Percentiles rank a stretch among this genome's conserved stretches.
phyloP scores from a whole-genome alignment of 352 stramenopile genomes.

The Thalassiosira pacifica region DNA sequence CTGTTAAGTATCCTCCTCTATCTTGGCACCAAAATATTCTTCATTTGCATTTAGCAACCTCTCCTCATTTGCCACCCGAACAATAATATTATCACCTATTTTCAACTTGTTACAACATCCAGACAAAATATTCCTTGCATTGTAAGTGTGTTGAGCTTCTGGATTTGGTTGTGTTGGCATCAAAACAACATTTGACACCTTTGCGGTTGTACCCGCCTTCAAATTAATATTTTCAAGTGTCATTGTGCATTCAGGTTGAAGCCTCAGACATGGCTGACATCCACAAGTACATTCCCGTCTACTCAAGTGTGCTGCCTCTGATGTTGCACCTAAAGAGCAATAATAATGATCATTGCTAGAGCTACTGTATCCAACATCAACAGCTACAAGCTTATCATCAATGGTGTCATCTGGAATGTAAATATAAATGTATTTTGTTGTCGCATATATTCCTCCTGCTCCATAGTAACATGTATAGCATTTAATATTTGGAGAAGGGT shows the following conservation, averaged over 20 bases:
- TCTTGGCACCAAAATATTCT: neutral
- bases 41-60: neutral
- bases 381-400: neutral
- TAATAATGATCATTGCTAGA: slow-evolving; percentile 6
- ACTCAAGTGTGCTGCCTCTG: neutral
- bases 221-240: neutral
- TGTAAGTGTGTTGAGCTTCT: neutral
- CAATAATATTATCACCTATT: neutral
- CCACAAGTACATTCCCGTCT: neutral
- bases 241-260: neutral
- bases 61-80: neutral
- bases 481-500: neutral
- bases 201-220: neutral
- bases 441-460: neutral
- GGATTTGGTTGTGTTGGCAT: neutral
- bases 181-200: neutral
- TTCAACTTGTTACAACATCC: neutral
- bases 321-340: neutral
- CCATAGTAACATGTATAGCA: neutral
- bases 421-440: slow-evolving; percentile 7
- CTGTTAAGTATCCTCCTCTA: neutral
- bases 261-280: neutral
- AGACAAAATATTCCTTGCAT: neutral
- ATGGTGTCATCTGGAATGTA: neutral
- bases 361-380: neutral